Conservation (phyloP, 129 eudicot species). For the Arctium lappa region DNA sequence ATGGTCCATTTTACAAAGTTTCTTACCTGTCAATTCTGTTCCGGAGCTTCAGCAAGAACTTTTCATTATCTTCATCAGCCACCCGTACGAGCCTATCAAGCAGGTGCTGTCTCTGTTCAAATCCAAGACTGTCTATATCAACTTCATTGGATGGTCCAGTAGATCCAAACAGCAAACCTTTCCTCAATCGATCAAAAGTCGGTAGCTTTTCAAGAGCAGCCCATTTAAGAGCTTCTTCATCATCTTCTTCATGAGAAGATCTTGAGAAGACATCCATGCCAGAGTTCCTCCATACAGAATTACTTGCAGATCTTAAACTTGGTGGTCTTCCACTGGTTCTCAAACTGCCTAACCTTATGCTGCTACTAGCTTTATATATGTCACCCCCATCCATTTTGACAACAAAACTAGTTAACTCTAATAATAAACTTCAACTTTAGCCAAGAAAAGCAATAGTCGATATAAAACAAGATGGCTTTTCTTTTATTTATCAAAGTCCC, state of each 20-base stretch:
- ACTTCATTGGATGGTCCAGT: conserved; percentile 50
- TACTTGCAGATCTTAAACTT: conserved; percentile 49
- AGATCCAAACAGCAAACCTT: conserved; percentile 62
- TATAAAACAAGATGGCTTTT: neutral
- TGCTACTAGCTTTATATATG: conserved; percentile 33
- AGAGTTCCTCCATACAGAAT: conserved; percentile 49
- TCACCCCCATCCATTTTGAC: conserved; percentile 35
- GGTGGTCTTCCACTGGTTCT: neutral
- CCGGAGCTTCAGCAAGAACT: conserved; percentile 64
- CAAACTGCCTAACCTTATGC: conserved; percentile 28
- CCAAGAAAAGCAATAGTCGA: neutral
- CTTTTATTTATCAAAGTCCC: neutral
- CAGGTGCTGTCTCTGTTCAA: conserved; percentile 45
- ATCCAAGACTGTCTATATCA: conserved; percentile 57
- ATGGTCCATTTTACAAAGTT: neutral
- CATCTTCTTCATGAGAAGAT: conserved; percentile 64
- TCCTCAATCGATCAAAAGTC: conserved; percentile 70
- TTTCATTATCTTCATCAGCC: conserved; percentile 81
- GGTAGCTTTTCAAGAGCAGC: conserved; percentile 90
- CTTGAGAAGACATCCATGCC: conserved; percentile 53
- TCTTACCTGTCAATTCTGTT: conserved; percentile 58
- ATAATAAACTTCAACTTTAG: neutral
- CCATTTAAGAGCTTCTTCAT: conserved; percentile 91
- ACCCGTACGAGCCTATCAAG: conserved; percentile 60
- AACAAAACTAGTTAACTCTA: neutral